Conservation (phyloP, 148 eudicot genomes). For the Euryodendron excelsum region DNA sequence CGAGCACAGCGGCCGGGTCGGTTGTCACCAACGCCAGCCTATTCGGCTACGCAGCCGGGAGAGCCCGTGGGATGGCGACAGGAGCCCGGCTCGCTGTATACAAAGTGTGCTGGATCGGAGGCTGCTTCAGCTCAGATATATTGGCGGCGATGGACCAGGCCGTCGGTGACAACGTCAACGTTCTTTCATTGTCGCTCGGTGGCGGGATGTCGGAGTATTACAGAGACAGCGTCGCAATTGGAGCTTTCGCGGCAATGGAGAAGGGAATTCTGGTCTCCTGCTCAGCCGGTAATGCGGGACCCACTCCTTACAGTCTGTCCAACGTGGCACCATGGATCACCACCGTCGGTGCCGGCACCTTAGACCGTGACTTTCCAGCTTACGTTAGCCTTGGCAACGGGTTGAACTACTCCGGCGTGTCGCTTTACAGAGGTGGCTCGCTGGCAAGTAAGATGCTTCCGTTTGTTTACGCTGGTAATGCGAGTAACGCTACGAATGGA, state of each 20-base stretch:
- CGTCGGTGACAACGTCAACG: conserved; percentile 36
- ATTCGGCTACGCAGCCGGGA: conserved; percentile 38
- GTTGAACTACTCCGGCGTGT: conserved; percentile 41
- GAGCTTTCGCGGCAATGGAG: conserved; percentile 49
- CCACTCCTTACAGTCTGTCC: conserved; percentile 37
- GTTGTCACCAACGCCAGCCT: conserved; percentile 35
- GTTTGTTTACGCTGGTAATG: conserved; percentile 48
- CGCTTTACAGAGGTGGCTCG: conserved; percentile 35
- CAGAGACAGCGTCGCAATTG: conserved; percentile 45
- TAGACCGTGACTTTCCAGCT: conserved; percentile 52
- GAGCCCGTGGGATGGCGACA: conserved; percentile 51
- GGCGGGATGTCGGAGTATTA: conserved; percentile 43
- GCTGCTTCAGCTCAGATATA: conserved; percentile 53
- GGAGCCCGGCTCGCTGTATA: conserved; percentile 41
- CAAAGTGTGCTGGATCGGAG: conserved; percentile 50
- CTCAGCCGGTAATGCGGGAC: conserved; percentile 51
- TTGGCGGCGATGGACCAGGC: conserved; percentile 40
- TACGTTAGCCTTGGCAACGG: conserved; percentile 44
- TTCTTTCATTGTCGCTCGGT: conserved; percentile 42
- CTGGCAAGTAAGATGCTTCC: conserved; percentile 32
- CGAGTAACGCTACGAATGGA: conserved; percentile 31
- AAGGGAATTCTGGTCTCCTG: conserved; percentile 48
- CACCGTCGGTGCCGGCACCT: conserved; percentile 52
- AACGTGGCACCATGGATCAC: conserved; percentile 54
- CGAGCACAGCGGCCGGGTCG: conserved; percentile 43